A percentile compares a stretch with the other conserved stretches of the same genome.
These are phyloP conservation scores for Talaromyces piceae DNA, from an alignment of 2,329 filamentous ascomycete species.

Conservation along the genomic window DNA sequence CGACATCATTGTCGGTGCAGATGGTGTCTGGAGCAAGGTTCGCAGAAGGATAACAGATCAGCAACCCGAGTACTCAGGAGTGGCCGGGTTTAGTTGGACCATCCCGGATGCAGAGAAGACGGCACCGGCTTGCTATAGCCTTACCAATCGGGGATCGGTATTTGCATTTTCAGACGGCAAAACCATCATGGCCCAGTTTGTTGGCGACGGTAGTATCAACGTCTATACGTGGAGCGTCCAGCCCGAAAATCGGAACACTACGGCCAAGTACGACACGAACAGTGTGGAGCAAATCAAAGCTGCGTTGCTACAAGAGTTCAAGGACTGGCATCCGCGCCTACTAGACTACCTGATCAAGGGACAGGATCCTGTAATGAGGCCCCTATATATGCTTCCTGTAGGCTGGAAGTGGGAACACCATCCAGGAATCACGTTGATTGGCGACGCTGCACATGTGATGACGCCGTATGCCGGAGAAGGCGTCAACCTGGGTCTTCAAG, in stretches of 20 bases:
- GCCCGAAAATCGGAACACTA: constrained; percentile 7
- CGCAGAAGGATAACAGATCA: constrained; percentile 16
- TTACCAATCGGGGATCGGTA: constrained; percentile 13
- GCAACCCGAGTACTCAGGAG: constrained; percentile 17
- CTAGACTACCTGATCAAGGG: constrained; percentile 11
- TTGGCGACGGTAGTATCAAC: constrained; percentile 13
- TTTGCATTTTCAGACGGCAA: constrained; percentile 14
- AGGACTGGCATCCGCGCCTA: constrained; percentile 11
- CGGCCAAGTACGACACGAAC: neutral
- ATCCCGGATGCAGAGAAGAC: constrained; percentile 17
- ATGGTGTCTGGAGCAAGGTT: constrained; percentile 21
- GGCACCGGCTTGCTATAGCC: constrained; percentile 4
- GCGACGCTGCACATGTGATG: constrained; percentile 22
- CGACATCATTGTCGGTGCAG: constrained; percentile 20
- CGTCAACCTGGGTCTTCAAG: constrained; percentile 14
- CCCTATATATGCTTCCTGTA: constrained; percentile 19
- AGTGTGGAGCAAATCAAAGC: neutral
- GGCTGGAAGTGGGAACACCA: constrained; percentile 16
- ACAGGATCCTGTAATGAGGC: constrained; percentile 7
- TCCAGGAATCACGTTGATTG: constrained; percentile 17
- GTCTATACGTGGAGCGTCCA: constrained; percentile 1
- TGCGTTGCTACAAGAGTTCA: neutral
- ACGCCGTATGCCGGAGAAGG: constrained; percentile 19
- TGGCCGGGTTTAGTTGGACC: constrained; percentile 12
- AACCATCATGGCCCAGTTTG: constrained; percentile 18